Evolutionary conservation across 176 grass and related monocot species (phyloP), one percentile per base, ranked within the genome.

Genomic region (Thinopyrum elongatum): DNA sequence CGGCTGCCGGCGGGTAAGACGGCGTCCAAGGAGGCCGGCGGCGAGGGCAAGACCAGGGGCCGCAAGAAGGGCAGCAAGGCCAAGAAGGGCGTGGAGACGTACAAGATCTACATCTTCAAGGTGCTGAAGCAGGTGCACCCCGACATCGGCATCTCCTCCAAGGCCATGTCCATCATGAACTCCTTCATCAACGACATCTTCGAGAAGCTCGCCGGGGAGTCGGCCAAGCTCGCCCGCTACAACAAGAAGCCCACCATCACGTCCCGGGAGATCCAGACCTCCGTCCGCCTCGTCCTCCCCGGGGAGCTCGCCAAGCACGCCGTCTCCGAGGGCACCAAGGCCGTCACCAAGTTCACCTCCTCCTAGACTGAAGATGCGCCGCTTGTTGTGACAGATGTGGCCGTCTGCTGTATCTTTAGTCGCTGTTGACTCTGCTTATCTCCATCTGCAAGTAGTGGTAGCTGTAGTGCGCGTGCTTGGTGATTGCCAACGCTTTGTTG

Each of bases 51-150:
- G 55, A 21, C 17, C 7, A 3, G 55, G 19, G 55, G 55, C 55
- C 55, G 55, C 0, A 58, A 58, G 55, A 58, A 58, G 55, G 55
- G 55, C 19, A 58, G 55, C 53, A 87, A 80, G 67, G 85, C 85
- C 5, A 75, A 90, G 88, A 90, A 90, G 79, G 72, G 73, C 65
- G 88, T 90, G 2, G 95, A 98, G 93, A 95, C 93, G 0, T 98
- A 98, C 66, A 98, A 98, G 91, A 95, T 98, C 71, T 98, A 98
- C 89, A 98, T 95, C 79, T 98, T 98, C 75, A 95, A 98, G 89
- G 95, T 98, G 28, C 87, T 98, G 5, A 98, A 98, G 89, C 93
- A 97, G 87, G 95, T 98, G 55, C 91, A 98, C 80, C 90, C 93
- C 0, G 91, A 97, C 93, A 95, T 98, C 62, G 95, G 87, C 41